Evolutionary conservation across 1,284 basidiomycete genomes (phyloP).

Genomic region (Volvariella surrecta): DNA sequence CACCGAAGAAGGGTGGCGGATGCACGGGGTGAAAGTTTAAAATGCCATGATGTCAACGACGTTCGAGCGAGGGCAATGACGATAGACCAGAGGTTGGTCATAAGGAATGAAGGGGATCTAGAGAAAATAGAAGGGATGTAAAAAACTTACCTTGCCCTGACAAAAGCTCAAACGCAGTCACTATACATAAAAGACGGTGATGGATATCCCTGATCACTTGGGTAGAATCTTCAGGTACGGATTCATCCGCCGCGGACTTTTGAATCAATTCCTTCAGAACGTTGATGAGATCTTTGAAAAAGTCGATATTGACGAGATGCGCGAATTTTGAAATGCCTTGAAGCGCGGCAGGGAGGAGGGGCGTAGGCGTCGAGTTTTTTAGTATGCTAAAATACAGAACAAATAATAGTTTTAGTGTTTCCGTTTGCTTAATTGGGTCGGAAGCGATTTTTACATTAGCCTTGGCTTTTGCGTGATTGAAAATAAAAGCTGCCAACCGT

Average conservation of each 20-base stretch:
- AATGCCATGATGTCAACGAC: slow-evolving; percentile 6
- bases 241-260: not conserved
- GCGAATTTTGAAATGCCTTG: slow-evolving; percentile 91
- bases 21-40: slow-evolving; percentile 3
- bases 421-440: slow-evolving; percentile 68
- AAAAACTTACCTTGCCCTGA: slow-evolving; percentile 78
- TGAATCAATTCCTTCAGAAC: slow-evolving; percentile 77
- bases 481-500: slow-evolving; percentile 48
- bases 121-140: slow-evolving; percentile 1
- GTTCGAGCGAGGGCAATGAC: slow-evolving; percentile 2
- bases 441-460: no score
- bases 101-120: no score
- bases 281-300: slow-evolving; percentile 91
- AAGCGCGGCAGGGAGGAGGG: slow-evolving; percentile 82
- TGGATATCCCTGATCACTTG: slow-evolving; percentile 34
- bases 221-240: slow-evolving; percentile 29
- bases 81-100: no score
- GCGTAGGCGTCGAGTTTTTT: slow-evolving; percentile 79
- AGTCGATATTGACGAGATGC: slow-evolving; percentile 97
- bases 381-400: slow-evolving; percentile 96
- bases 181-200: slow-evolving; percentile 79
- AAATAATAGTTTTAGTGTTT: slow-evolving; percentile 96
- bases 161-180: slow-evolving; percentile 93
- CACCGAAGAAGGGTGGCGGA: slow-evolving; percentile 5
- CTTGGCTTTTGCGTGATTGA: no score